A percentile compares a stretch with the other conserved stretches of the same genome.
These are phyloP conservation scores for Withania somnifera DNA, from an alignment of 305 asterid genomes.

Conservation along the genomic window DNA sequence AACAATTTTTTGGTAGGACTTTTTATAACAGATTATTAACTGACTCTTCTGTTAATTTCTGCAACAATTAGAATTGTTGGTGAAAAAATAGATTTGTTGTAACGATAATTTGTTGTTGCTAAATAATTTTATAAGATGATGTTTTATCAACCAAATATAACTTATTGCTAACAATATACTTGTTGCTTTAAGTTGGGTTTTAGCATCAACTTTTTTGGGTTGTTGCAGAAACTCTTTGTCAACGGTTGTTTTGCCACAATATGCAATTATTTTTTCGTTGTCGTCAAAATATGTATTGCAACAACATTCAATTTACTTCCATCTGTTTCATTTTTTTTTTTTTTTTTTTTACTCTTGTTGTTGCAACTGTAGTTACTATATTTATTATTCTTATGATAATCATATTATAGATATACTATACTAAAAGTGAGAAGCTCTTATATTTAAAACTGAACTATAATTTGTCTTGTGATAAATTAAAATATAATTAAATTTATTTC, in stretches of 20 bases:
- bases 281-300: no score
- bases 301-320: no score
- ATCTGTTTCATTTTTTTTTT: no score
- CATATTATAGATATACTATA: no score
- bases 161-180: neutral
- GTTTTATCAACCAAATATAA: no score
- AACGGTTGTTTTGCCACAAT: neutral
- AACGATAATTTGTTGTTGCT: neutral
- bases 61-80: neutral
- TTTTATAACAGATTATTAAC: neutral
- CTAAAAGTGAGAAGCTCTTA: no score
- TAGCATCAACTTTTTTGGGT: neutral
- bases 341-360: no score
- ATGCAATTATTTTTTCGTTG: neutral
- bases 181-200: neutral
- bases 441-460: no score
- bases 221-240: neutral
- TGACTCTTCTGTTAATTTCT: neutral
- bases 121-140: neutral
- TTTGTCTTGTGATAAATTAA: no score
- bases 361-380: no score
- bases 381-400: no score
- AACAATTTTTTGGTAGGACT: neutral
- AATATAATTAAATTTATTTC: no score
- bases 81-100: neutral